Conservation (phyloP, 202 grass and related monocot species). For the Bolboschoenoplectus hybrid region DNA sequence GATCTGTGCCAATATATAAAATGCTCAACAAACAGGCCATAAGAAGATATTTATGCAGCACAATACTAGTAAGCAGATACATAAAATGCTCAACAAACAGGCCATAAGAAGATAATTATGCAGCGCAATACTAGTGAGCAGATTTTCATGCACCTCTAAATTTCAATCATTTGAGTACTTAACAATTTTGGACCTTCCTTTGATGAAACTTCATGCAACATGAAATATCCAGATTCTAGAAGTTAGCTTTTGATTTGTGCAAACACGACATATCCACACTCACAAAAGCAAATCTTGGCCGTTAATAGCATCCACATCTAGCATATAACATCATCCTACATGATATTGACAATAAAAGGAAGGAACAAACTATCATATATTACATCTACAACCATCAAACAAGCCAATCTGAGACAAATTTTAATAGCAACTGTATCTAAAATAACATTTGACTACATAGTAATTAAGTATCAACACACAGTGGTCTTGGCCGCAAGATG, state of each 20-base stretch:
- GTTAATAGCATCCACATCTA: neutral
- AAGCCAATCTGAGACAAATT: neutral
- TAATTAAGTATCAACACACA: constrained; percentile 40
- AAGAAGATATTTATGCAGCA: too few relatives aligned
- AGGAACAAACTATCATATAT: constrained; percentile 16
- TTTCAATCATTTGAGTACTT: neutral
- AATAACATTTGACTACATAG: neutral
- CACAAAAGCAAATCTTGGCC: neutral
- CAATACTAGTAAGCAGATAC: too few relatives aligned
- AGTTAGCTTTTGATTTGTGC: neutral
- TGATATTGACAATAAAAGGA: neutral
- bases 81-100: too few relatives aligned
- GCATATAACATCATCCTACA: neutral
- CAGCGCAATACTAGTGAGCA: too few relatives aligned
- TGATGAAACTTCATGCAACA: neutral
- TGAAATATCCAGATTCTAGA: neutral
- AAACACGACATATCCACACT: neutral
- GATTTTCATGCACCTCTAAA: neutral
- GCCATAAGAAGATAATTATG: too few relatives aligned
- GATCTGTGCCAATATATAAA: too few relatives aligned
- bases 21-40: too few relatives aligned
- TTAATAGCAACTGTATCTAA: neutral
- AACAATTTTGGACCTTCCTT: neutral
- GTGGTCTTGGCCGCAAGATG: constrained; percentile 77
- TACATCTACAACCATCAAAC: constrained; percentile 22